These are phyloP conservation scores for Triticum turgidum DNA, from an alignment of 176 grass and related monocot species.

Conservation along the genomic window DNA sequence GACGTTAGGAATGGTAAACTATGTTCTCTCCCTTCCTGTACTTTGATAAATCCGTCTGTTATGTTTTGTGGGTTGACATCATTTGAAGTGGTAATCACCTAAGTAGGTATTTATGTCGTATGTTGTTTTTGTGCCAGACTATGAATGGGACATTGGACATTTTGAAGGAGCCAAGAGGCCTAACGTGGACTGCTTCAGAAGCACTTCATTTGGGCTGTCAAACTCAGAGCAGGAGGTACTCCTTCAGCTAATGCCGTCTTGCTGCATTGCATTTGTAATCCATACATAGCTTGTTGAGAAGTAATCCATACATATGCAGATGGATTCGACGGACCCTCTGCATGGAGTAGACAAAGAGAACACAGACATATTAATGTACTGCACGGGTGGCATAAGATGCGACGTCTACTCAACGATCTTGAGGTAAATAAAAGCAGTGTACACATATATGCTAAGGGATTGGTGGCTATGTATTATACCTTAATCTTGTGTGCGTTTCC, in stretches of 20 bases:
- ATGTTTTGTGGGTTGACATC: background rate
- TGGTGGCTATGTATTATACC: background rate
- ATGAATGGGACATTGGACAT: constrained; percentile 99
- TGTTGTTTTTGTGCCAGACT: constrained; percentile 46
- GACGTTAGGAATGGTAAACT: constrained; percentile 95
- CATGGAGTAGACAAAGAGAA: constrained; percentile 62
- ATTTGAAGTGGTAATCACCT: constrained; percentile 7
- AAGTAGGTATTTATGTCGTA: background rate
- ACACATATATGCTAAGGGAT: background rate
- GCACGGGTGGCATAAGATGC: constrained; percentile 89
- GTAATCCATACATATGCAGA: constrained; percentile 22
- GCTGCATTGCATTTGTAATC: background rate
- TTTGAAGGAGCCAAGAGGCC: constrained; percentile 92
- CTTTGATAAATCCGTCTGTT: background rate
- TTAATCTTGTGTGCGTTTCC: background rate
- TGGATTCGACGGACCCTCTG: constrained; percentile 57
- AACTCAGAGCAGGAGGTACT: constrained; percentile 48
- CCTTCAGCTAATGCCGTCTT: background rate
- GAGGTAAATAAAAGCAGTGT: constrained; percentile 41
- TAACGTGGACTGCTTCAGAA: constrained; percentile 95
- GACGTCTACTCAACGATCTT: constrained; percentile 91
- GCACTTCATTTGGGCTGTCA: constrained; percentile 84
- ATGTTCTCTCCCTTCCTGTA: background rate
- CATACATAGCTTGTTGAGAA: too few relatives aligned
- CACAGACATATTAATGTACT: constrained; percentile 96